Conservation (phyloP, 1,139 yeast genomes). For the Zygoascus sp. region DNA sequence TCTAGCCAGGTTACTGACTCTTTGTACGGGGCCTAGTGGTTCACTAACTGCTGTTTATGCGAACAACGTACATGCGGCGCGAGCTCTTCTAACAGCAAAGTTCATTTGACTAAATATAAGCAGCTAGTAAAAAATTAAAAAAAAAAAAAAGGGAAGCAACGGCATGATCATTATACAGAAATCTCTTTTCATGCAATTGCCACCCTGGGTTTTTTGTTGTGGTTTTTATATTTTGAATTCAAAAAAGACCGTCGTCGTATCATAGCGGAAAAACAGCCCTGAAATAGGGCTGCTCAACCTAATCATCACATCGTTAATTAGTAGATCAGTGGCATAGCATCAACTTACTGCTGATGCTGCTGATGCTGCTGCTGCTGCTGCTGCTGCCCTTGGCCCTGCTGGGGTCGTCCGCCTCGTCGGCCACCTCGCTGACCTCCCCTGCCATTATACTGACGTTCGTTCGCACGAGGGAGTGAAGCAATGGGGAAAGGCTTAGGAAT, state of each 20-base stretch:
- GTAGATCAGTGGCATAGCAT: too few species aligned
- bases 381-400: slow-evolving; percentile 16
- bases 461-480: slow-evolving; percentile 52
- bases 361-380: slow-evolving; percentile 27
- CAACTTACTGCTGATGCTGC: slow-evolving; percentile 21
- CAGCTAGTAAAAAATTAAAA: not conserved
- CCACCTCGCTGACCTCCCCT: slow-evolving; percentile 15
- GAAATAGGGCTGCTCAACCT: not conserved
- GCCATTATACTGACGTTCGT: slow-evolving; percentile 26
- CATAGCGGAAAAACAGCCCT: not conserved
- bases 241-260: not conserved
- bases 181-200: not conserved
- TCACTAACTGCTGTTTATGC: too few species aligned
- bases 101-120: not conserved
- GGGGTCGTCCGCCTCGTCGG: slow-evolving; percentile 20
- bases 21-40: too few species aligned
- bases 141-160: not conserved
- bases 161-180: not conserved
- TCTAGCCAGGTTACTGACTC: too few species aligned
- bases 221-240: slow-evolving; percentile 8
- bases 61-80: too few species aligned
- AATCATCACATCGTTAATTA: not conserved
- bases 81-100: not conserved
- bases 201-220: not conserved
- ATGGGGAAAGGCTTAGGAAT: slow-evolving; percentile 88